A percentile compares a stretch with the other conserved stretches of the same genome.
Conservation (phyloP, 805 yeast species). For the Candida pini region DNA sequence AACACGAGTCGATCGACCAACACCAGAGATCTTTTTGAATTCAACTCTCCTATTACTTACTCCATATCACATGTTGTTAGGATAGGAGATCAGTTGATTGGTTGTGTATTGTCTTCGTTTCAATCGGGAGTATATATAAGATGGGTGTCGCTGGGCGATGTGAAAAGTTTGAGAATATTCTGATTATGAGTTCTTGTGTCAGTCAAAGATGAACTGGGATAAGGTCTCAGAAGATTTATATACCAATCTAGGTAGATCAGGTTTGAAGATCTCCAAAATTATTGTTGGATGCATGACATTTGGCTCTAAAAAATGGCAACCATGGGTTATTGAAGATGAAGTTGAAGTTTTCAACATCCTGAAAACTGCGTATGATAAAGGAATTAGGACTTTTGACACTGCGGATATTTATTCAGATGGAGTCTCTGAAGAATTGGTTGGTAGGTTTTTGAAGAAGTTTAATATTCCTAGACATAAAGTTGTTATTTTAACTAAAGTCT, state of each 20-base stretch:
- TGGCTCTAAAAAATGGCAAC: constrained; percentile 37
- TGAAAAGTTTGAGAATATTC: too few species aligned
- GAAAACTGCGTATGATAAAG: constrained; percentile 40
- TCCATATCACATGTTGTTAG: too few species aligned
- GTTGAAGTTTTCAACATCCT: constrained; percentile 36
- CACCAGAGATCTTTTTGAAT: too few species aligned
- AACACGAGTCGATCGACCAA: too few species aligned
- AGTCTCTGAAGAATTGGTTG: constrained; percentile 39
- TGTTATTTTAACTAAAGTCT: constrained; percentile 48
- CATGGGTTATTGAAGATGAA: constrained; percentile 42
- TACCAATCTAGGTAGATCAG: constrained; percentile 36
- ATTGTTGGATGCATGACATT: constrained; percentile 51
- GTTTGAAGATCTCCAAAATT: constrained; percentile 41
- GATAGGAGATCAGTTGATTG: too few species aligned
- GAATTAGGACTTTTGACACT: constrained; percentile 46
- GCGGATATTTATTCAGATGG: constrained; percentile 45
- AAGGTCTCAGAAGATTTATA: constrained; percentile 11
- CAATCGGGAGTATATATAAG: too few species aligned
- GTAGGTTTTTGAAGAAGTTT: constrained; percentile 47
- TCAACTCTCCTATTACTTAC: too few species aligned
- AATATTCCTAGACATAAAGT: constrained; percentile 47
- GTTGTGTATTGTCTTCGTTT: too few species aligned
- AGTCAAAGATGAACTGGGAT: too few species aligned
- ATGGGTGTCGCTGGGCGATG: too few species aligned
- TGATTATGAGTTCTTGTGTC: too few species aligned